phyloP scores from a whole-genome alignment of 2,329 filamentous ascomycete species.

The Alternaria dauci region DNA sequence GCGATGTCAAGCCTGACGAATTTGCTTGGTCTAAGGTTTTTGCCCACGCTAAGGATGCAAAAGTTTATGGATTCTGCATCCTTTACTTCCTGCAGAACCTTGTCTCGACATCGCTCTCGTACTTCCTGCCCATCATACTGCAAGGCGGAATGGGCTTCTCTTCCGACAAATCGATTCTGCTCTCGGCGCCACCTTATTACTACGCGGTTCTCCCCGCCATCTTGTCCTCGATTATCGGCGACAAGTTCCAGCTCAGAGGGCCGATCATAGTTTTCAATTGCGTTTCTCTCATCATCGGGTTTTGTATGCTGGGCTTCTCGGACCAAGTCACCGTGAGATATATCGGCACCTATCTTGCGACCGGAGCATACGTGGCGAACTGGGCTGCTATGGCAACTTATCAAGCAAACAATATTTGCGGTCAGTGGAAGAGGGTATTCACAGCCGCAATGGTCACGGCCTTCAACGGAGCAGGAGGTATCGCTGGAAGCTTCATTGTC shows the following conservation, averaged over 20 bases:
- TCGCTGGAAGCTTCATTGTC: constrained; percentile 73
- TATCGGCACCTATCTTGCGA: constrained; percentile 70
- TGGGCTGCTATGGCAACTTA: constrained; percentile 69
- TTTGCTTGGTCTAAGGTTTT: constrained; percentile 66
- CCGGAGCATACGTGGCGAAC: constrained; percentile 73
- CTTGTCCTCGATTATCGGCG: constrained; percentile 68
- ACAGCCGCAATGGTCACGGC: constrained; percentile 68
- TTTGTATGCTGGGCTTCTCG: constrained; percentile 71
- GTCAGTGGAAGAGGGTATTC: constrained; percentile 71
- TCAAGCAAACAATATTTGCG: constrained; percentile 60
- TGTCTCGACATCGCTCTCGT: constrained; percentile 70
- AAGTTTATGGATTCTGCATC: constrained; percentile 70
- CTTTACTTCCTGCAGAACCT: constrained; percentile 74
- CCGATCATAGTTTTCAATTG: constrained; percentile 73
- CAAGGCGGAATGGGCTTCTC: constrained; percentile 57
- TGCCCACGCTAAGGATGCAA: constrained; percentile 65
- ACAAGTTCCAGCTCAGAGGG: constrained; percentile 67
- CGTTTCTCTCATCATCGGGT: constrained; percentile 67
- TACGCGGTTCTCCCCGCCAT: constrained; percentile 71
- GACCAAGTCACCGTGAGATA: constrained; percentile 68
- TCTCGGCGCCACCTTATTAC: constrained; percentile 73
- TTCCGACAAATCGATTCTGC: constrained; percentile 61
- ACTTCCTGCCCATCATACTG: constrained; percentile 71
- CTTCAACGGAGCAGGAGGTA: constrained; percentile 69
- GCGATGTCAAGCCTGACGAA: constrained; percentile 65